Percentiles rank a stretch among this genome's conserved stretches.
Conservation (phyloP, 768 basidiomycete species). For the Plicaturopsis crispa region DNA sequence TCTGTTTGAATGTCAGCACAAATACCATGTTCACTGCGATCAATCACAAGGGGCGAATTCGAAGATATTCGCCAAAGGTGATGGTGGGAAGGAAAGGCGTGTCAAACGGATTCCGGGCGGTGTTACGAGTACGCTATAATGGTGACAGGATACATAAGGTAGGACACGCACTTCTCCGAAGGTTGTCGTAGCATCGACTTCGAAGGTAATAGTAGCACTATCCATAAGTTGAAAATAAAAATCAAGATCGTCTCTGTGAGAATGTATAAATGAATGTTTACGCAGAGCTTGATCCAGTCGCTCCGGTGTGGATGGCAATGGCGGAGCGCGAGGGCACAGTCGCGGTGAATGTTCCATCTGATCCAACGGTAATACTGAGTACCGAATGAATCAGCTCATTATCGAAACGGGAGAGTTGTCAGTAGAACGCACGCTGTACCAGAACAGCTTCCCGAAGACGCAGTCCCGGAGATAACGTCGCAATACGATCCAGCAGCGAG, state of each 20-base stretch:
- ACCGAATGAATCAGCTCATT: not conserved
- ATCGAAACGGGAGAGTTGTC: not conserved
- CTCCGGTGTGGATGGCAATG: constrained; percentile 47
- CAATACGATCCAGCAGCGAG: constrained; percentile 56
- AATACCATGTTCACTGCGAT: too few relatives aligned
- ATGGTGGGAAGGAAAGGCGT: too few relatives aligned
- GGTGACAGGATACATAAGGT: too few relatives aligned
- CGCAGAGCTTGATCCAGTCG: constrained; percentile 9
- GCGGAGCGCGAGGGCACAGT: constrained; percentile 45
- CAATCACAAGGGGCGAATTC: too few relatives aligned
- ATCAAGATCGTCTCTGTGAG: too few relatives aligned
- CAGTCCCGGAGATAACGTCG: constrained; percentile 52
- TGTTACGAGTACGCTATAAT: too few relatives aligned
- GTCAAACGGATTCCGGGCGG: not conserved
- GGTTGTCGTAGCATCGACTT: not conserved
- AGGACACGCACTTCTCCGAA: not conserved
- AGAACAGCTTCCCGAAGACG: constrained; percentile 34
- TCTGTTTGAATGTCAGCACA: too few relatives aligned
- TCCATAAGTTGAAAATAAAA: too few relatives aligned
- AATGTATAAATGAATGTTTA: too few relatives aligned
- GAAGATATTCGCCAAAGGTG: too few relatives aligned
- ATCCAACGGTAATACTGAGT: constrained; percentile 25
- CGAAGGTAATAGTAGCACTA: not conserved
- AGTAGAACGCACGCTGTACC: constrained; percentile 39
- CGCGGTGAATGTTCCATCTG: constrained; percentile 40